phyloP scores from a whole-genome alignment of 2,329 filamentous ascomycete species.

The Ascomycota sp. region DNA sequence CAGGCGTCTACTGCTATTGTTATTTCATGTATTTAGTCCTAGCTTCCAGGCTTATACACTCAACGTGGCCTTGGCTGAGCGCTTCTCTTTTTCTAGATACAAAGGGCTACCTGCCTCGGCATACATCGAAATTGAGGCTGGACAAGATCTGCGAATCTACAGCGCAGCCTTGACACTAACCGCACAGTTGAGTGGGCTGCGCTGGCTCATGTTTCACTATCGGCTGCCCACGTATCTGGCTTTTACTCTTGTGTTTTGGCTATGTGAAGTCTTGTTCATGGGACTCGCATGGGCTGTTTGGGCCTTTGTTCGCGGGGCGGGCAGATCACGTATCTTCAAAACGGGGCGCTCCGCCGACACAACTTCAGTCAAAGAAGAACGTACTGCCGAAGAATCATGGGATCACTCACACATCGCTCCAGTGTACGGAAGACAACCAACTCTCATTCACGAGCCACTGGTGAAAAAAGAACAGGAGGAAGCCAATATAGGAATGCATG shows the following conservation, averaged over 20 bases:
- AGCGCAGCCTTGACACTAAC: conserved; percentile 44
- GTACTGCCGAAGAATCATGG: conserved; percentile 12
- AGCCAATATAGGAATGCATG: conserved; percentile 9
- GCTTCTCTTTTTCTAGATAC: conserved; percentile 35
- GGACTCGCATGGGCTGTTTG: conserved; percentile 42
- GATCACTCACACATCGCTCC: conserved; percentile 24
- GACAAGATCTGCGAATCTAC: conserved; percentile 58
- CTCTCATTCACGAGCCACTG: conserved; percentile 19
- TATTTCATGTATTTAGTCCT: conserved; percentile 48
- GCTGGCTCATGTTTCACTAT: conserved; percentile 77
- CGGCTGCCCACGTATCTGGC: conserved; percentile 46
- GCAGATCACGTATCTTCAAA: conserved; percentile 1
- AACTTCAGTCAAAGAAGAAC: conserved; percentile 7
- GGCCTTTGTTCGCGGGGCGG: conserved; percentile 12
- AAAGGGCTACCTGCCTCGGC: conserved; percentile 23
- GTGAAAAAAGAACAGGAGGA: conserved; percentile 16
- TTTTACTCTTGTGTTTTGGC: conserved; percentile 59
- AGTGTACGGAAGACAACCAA: conserved; percentile 18
- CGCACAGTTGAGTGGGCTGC: conserved; percentile 55
- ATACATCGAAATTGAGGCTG: conserved; percentile 47
- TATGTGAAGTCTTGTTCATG: conserved; percentile 48
- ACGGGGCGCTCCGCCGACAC: conserved; percentile 2
- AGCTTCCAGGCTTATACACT: conserved; percentile 42
- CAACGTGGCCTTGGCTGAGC: conserved; percentile 51
- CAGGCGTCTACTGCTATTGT: conserved; percentile 40